Base-by-base conservation (phyloP, 257 asterid species). In the Sherardia arvensis region DNA sequence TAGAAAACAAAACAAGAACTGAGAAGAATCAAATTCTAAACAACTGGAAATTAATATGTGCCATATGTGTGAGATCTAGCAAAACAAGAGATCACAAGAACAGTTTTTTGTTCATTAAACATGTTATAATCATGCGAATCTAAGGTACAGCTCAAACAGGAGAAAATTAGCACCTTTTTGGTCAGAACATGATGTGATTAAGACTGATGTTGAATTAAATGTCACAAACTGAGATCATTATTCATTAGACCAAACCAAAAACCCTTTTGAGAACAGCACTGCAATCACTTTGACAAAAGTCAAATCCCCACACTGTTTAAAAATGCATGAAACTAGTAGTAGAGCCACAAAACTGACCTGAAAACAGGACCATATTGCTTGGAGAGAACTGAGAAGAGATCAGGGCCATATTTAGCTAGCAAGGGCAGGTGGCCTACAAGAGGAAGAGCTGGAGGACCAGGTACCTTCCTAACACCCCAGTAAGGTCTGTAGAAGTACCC, bases 341-440 rank as follows among this genome's bases (percentile, higher is more conserved):
- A n/a, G n/a, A n/a, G 9, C 27, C 56, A 66, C 47, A 66, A 65
- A n/a, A 64, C 71, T 49, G 61, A 93, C 99, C 99, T 87, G 95
- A 73, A 93, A 27, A 93, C 70, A 59, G 99, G 96, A 60, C 99
- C 99, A n/a, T 87, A 81, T 20, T 66, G 78, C 55, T 87, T 80
- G 55, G 96, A 92, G 66, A 90, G 95, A 60, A 84, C 67, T 68
- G 96, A 71, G 87, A 90, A 93, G 12, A 93, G 76, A 57, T 81
- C 87, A 58, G 97, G 99, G 65, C 99, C 99, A 80, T 87, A 68
- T 33, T 84, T 87, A 59, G 94, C 92, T 62, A 93, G 93, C 87
- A 93, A 73, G 29, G 85, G 99, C 20, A 93, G 95, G 65, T 93
- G 99, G 32, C 99, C 99, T 25, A 90, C 59, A 11, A 93, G 72